phyloP scores from a whole-genome alignment of 176 grass and related monocot genomes.

The Microstegium vimineum region DNA sequence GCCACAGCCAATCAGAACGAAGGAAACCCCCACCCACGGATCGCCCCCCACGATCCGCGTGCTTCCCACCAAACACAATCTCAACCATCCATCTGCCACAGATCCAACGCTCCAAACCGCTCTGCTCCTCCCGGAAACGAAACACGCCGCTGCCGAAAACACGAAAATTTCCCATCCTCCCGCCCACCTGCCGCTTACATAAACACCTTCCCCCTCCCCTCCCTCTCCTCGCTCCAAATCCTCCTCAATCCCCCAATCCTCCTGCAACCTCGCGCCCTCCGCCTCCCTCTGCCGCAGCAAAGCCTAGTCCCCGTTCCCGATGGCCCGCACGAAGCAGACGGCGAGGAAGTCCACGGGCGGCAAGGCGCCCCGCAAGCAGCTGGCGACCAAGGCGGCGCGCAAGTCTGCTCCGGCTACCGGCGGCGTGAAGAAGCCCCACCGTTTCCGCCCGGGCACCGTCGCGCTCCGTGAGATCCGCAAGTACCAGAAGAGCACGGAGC shows the following conservation, averaged over 20 bases:
- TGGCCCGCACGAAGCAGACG: constrained; percentile 78
- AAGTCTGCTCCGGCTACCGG: constrained; percentile 64
- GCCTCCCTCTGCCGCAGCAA: neutral
- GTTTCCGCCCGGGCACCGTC: constrained; percentile 67
- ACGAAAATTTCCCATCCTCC: neutral
- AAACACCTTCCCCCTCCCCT: neutral
- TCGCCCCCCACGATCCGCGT: constrained; percentile 22
- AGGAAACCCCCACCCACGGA: constrained; percentile 16
- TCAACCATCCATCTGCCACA: neutral
- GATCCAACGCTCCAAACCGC: constrained; percentile 32
- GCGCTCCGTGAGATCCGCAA: constrained; percentile 69
- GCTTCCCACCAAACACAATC: neutral
- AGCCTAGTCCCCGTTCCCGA: neutral
- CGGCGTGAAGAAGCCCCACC: constrained; percentile 76
- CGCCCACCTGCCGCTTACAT: constrained; percentile 17
- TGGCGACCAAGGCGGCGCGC: constrained; percentile 60
- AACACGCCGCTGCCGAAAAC: neutral
- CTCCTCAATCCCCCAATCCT: neutral
- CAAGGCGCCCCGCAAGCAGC: constrained; percentile 66
- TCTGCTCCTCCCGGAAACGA: neutral
- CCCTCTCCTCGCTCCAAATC: neutral
- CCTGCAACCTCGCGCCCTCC: neutral
- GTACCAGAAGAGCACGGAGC: constrained; percentile 82
- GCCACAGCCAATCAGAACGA: constrained; percentile 11
- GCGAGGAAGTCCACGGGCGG: constrained; percentile 65